Evolutionary conservation across 768 basidiomycete species (phyloP), one percentile per base, ranked within the genome.

Genomic region (Tulasnella sp.): DNA sequence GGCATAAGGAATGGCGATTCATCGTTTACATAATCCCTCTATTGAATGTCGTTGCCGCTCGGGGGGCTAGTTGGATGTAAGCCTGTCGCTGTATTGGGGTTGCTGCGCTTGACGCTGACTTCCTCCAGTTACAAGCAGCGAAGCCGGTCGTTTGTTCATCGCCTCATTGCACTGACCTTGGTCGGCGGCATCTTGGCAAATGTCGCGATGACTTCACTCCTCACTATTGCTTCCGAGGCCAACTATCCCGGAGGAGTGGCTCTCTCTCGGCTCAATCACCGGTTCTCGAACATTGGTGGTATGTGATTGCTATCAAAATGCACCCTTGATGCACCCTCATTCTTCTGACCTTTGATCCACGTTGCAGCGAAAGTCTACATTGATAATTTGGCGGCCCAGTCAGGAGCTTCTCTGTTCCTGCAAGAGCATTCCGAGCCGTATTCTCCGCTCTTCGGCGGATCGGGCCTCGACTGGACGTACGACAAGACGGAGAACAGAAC

Each of bases 1-100:
- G 88, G 0, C 97, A 99, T 83, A 99, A 99, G 82, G 97, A 99
- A 83, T 99, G 97, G 97, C 88, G 97, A 8, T 99, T 99, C 83
- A 85, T 99, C 76, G 87, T 94, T 9, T 99, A 99, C 80, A 87
- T 90, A 22, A 88, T 98, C 0, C 96, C 96, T 0, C 81, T 89
- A 1, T 85, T 94, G 82, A 97, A 97, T 79, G 82, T 96, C 3
- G 88, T 91, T 1, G 94, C 93, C 1, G 91, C 95, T 0, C 82
- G 89, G 19, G 91, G 89, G 2, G 85, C 89, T 1, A 81, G 84
- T 5, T 87, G 86, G 82, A 81, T 96, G 93, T 96, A 83, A 78
- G 91, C 83, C 34, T 79, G 34, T 70, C 25, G 25, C 64, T 12
- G 14, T 14, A 8, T 29, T 22, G 36, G 22, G 12, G 3, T 19